These are phyloP conservation scores for Kodamaea neixiangensis DNA, from an alignment of 805 yeast species.

Conservation along the genomic window DNA sequence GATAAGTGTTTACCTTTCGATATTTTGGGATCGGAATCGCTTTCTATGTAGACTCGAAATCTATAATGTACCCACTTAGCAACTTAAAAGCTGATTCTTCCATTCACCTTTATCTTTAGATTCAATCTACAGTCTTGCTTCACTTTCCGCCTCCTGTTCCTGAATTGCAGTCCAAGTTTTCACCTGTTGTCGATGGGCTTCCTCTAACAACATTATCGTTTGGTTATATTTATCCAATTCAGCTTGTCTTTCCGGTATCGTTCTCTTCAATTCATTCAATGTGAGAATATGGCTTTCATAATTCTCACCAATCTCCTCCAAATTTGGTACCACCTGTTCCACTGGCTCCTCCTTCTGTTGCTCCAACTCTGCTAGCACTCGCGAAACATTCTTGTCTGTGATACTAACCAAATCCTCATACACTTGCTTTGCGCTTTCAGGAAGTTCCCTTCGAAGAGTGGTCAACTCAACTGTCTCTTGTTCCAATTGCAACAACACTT, in stretches of 20 bases:
- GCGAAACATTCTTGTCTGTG: conserved; percentile 34
- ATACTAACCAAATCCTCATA: conserved; percentile 35
- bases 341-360: conserved; percentile 14
- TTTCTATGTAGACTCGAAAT: too few species aligned
- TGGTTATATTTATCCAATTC: conserved; percentile 37
- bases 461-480: conserved; percentile 59
- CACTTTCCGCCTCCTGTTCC: not conserved
- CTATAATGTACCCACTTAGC: too few species aligned
- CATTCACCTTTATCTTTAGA: too few species aligned
- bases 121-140: too few species aligned
- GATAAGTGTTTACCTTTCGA: too few species aligned
- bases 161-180: not conserved
- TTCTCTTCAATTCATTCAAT: conserved; percentile 34
- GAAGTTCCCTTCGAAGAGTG: conserved; percentile 53
- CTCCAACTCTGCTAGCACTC: conserved; percentile 24
- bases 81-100: too few species aligned
- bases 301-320: conserved; percentile 22
- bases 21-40: too few species aligned
- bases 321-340: conserved; percentile 8
- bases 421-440: conserved; percentile 38
- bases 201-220: conserved; percentile 30
- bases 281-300: conserved; percentile 30
- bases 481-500: conserved; percentile 60
- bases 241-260: conserved; percentile 38
- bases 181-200: not conserved